These are phyloP conservation scores for Tolypocladium ovalisporum DNA, from an alignment of 2,329 filamentous ascomycete genomes.

Conservation along the genomic window DNA sequence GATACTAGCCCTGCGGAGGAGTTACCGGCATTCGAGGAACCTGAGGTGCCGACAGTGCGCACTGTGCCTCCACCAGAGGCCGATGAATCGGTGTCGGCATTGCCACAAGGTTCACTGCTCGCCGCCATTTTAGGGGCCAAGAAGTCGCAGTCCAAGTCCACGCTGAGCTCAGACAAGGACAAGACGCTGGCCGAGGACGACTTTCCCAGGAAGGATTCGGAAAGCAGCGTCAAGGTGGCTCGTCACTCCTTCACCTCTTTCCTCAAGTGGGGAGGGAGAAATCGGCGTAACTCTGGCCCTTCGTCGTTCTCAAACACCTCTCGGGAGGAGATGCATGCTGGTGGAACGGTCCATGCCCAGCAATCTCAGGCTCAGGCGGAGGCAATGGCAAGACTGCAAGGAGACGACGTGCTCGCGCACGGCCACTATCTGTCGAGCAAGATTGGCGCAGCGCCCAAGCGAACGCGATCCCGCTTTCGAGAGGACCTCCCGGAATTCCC, in stretches of 20 bases:
- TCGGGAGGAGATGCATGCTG: slow-evolving; percentile 64
- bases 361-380: slow-evolving; percentile 15
- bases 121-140: slow-evolving; percentile 32
- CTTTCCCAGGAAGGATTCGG: slow-evolving; percentile 41
- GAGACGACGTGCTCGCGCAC: slow-evolving; percentile 14
- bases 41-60: background rate
- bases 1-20: slow-evolving; percentile 12
- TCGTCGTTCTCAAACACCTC: slow-evolving; percentile 91
- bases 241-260: slow-evolving; percentile 58
- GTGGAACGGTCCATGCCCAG: slow-evolving; percentile 16
- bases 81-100: slow-evolving; percentile 11
- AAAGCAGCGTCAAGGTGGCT: slow-evolving; percentile 34
- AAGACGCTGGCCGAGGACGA: slow-evolving; percentile 37
- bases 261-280: slow-evolving; percentile 58
- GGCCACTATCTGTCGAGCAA: slow-evolving; percentile 20
- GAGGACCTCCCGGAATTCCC: slow-evolving; percentile 85
- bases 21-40: background rate
- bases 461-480: slow-evolving; percentile 82
- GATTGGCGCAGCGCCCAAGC: slow-evolving; percentile 48
- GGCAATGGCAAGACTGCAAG: slow-evolving; percentile 23
- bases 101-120: slow-evolving; percentile 14
- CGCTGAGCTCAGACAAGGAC: slow-evolving; percentile 28
- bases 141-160: slow-evolving; percentile 39
- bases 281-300: slow-evolving; percentile 43
- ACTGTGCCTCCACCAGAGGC: background rate